These are phyloP conservation scores for Drechslerella coelobrocha DNA, from an alignment of 2,329 filamentous ascomycete genomes.

Conservation along the genomic window DNA sequence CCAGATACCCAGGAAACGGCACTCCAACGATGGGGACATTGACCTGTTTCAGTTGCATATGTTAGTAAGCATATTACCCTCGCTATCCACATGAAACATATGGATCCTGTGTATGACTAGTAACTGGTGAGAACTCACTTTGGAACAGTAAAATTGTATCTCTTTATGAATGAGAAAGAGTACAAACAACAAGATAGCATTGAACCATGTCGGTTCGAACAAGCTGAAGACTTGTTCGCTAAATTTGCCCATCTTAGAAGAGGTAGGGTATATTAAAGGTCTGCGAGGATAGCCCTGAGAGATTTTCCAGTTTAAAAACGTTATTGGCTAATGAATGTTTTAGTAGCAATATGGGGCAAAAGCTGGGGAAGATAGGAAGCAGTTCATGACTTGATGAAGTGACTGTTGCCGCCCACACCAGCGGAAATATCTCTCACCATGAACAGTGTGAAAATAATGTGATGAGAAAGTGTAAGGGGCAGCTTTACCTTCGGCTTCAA, in stretches of 20 bases:
- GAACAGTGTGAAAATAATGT: too few species aligned
- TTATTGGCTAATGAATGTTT: too few species aligned
- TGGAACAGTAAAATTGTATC: slow-evolving; percentile 28
- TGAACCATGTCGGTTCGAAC: slow-evolving; percentile 21
- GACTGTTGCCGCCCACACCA: too few species aligned
- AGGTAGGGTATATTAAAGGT: neutral
- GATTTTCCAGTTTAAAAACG: too few species aligned
- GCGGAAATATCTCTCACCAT: too few species aligned
- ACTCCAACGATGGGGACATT: slow-evolving; percentile 44
- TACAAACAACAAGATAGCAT: slow-evolving; percentile 9
- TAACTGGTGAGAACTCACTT: slow-evolving; percentile 12
- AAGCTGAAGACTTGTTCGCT: slow-evolving; percentile 12
- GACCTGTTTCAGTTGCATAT: slow-evolving; percentile 32
- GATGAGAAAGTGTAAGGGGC: too few species aligned
- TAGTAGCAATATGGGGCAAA: too few species aligned
- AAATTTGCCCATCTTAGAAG: slow-evolving; percentile 26
- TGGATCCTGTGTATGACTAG: slow-evolving; percentile 1
- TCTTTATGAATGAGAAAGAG: slow-evolving; percentile 30
- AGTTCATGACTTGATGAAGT: too few species aligned
- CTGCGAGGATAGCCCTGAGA: neutral
- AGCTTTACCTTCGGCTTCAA: too few species aligned
- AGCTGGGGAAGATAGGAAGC: too few species aligned
- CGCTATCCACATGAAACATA: neutral
- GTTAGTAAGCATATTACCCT: slow-evolving; percentile 2
- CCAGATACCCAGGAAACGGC: slow-evolving; percentile 46